Percentiles rank a stretch among this genome's conserved stretches.
These are phyloP conservation scores for Salinomyces thailandicus DNA, from an alignment of 2,329 filamentous ascomycete species.

Conservation along the genomic window DNA sequence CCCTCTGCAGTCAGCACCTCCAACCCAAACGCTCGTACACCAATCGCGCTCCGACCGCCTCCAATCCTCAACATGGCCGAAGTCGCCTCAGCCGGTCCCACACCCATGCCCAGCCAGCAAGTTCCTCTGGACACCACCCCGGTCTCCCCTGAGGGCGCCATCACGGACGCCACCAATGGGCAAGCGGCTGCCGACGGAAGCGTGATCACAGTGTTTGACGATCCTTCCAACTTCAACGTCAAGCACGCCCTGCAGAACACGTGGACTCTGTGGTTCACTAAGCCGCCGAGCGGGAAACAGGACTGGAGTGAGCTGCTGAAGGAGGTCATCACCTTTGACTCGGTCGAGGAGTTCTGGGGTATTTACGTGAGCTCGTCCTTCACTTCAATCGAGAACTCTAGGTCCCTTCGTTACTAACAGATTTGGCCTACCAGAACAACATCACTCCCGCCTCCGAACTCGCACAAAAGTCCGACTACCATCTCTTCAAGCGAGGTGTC, in stretches of 20 bases:
- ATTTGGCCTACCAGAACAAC: slow-evolving; percentile 62
- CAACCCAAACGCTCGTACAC: too few species aligned
- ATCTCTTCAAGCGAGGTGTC: slow-evolving; percentile 96
- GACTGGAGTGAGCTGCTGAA: slow-evolving; percentile 98
- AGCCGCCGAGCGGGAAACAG: slow-evolving; percentile 87
- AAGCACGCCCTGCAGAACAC: slow-evolving; percentile 96
- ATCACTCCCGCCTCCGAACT: slow-evolving; percentile 93
- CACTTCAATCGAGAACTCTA: too few species aligned
- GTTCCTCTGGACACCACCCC: slow-evolving; percentile 47
- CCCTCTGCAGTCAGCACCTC: too few species aligned
- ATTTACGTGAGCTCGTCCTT: slow-evolving; percentile 68
- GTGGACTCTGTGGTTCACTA: slow-evolving; percentile 99
- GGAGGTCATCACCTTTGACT: slow-evolving; percentile 97
- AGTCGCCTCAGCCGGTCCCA: slow-evolving; percentile 17
- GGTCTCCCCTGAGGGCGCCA: slow-evolving; percentile 40
- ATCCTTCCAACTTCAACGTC: slow-evolving; percentile 98
- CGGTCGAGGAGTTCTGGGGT: slow-evolving; percentile 98
- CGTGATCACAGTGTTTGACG: slow-evolving; percentile 89
- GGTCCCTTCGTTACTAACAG: too few species aligned
- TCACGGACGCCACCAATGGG: slow-evolving; percentile 38
- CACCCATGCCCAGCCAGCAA: slow-evolving; percentile 26
- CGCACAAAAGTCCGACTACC: slow-evolving; percentile 96
- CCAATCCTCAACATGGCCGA: slow-evolving; percentile 22
- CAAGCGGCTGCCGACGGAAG: slow-evolving; percentile 42
- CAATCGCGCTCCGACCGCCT: too few species aligned